Evolutionary conservation across 2,329 filamentous ascomycete genomes (phyloP).

Genomic region (Ascochyta viciae-villosae): DNA sequence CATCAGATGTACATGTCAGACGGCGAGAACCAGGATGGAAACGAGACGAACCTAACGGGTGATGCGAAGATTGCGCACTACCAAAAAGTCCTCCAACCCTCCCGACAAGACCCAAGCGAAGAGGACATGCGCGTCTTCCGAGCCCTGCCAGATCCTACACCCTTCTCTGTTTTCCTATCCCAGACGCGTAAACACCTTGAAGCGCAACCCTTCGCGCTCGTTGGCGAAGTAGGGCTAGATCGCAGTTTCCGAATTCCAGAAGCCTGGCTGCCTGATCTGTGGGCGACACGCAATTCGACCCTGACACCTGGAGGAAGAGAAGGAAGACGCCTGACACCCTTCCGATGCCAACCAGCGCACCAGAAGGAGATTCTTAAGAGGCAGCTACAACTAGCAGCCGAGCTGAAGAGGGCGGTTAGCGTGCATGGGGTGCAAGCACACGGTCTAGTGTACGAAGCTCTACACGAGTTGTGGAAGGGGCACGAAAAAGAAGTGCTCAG

Average conservation of each 20-base stretch:
- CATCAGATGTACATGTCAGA: constrained; percentile 69
- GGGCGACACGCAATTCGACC: constrained; percentile 53
- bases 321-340: constrained; percentile 70
- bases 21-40: constrained; percentile 33
- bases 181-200: constrained; percentile 64
- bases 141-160: constrained; percentile 65
- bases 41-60: constrained; percentile 44
- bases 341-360: constrained; percentile 72
- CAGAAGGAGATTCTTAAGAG: constrained; percentile 70
- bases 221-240: constrained; percentile 82
- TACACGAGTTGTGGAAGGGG: constrained; percentile 73
- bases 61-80: constrained; percentile 67
- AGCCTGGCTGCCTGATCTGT: constrained; percentile 56
- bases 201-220: constrained; percentile 67
- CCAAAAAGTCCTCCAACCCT: constrained; percentile 66
- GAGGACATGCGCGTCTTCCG: constrained; percentile 53
- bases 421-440: constrained; percentile 80
- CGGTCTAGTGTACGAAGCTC: constrained; percentile 70
- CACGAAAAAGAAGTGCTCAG: constrained; percentile 69
- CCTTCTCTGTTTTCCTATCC: constrained; percentile 65
- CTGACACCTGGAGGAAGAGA: constrained; percentile 75
- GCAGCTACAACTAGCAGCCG: constrained; percentile 75
- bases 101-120: constrained; percentile 34
- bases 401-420: constrained; percentile 69
- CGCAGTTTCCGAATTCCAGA: constrained; percentile 77